Base-by-base conservation (phyloP, 2,329 filamentous ascomycete genomes). In the Bipolaris gigantea region DNA sequence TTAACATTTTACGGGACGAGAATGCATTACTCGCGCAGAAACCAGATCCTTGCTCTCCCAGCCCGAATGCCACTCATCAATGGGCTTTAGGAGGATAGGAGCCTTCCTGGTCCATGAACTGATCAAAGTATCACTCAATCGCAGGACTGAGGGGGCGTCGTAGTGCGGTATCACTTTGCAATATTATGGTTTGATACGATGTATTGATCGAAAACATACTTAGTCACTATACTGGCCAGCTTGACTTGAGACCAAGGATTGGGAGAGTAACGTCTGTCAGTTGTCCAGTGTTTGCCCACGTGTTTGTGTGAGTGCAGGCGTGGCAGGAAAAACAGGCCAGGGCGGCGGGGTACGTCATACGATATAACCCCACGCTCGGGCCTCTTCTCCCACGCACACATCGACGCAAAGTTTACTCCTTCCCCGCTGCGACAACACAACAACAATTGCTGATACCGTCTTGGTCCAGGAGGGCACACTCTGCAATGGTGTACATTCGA, bases 401-500 rank as follows among this genome's bases (percentile, higher is more conserved):
- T 34, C 48, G 53, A 47, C 51, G 47, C 53, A 51, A 38, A 39
- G 41, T 35, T 38, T 16, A 40, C 42, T 40, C 38, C 35, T 33
- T 33, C 30, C 56, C 42, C 47, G 41, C 49, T 46, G 54, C 49
- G 57, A 52, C 48, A 64, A 52, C 56, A 56, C 43, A 40, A 53
- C 53, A 51, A 43, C 46, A 35, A 55, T 38, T 19, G 44, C 48
- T 42, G 30, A 39, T 55, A 45, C 41, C 47, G 4, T 52, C 38
- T 40, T 42, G 19, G 44, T 45, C 19, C 42, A 53, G 30, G 50
- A 40, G 19, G 18, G 32, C 53, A 21, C 35, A 32, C 34, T 40
- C 50, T 56, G 67, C 36, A 50, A 97, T 97, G 92, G 92, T 94
- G 59, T 97, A 97, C 82, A 92, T 99, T 57, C 90, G 94, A 63